Evolutionary conservation across 2,329 filamentous ascomycete species (phyloP).

Genomic region (Nigrograna mackinnonii): DNA sequence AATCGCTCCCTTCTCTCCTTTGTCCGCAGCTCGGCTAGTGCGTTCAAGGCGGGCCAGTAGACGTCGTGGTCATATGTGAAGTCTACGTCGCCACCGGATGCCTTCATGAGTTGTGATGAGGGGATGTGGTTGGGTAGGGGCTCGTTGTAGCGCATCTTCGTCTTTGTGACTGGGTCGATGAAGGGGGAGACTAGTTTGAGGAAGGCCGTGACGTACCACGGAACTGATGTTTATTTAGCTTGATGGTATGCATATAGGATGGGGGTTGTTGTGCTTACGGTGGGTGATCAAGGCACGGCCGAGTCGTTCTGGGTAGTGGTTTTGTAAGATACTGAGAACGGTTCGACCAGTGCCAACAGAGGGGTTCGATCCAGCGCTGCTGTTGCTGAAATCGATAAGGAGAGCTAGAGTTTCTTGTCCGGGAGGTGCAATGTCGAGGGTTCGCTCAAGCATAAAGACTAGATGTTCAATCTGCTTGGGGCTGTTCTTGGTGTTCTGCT

Average conservation of each 20-base stretch:
- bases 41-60: conserved; percentile 88
- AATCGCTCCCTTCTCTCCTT: conserved; percentile 70
- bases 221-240: conserved; percentile 58
- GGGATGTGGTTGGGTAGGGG: conserved; percentile 84
- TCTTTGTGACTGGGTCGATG: conserved; percentile 89
- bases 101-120: conserved; percentile 77
- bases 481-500: conserved; percentile 88
- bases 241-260: not conserved
- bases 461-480: conserved; percentile 90
- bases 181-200: conserved; percentile 96
- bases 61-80: conserved; percentile 88
- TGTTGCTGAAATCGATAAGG: conserved; percentile 88
- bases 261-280: conserved; percentile 54
- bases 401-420: conserved; percentile 86
- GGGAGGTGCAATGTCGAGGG: conserved; percentile 83
- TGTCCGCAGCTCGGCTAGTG: conserved; percentile 68
- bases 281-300: conserved; percentile 90
- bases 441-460: conserved; percentile 92
- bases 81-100: conserved; percentile 76
- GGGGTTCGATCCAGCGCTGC: conserved; percentile 75
- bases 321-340: conserved; percentile 89
- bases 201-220: conserved; percentile 89
- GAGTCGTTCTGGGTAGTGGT: conserved; percentile 91
- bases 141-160: conserved; percentile 98
- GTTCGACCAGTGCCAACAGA: conserved; percentile 76